Percentiles rank a stretch among this genome's conserved stretches.
Evolutionary conservation across 257 asterid species (phyloP).

Genomic region (Penstemon newberryi): DNA sequence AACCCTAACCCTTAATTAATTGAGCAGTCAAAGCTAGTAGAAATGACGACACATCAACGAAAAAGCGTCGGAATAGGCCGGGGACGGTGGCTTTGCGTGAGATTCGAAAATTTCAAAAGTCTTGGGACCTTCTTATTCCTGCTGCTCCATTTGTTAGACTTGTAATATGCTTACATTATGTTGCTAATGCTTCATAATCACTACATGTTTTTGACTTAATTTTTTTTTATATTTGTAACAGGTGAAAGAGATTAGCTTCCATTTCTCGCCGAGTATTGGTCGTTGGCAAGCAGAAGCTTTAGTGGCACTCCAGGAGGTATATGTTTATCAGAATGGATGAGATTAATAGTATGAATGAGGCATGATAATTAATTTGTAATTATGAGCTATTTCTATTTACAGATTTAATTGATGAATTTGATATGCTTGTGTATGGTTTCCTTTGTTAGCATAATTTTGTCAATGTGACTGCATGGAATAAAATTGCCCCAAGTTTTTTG

Average conservation of each 20-base stretch:
- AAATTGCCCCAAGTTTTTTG: too few species aligned
- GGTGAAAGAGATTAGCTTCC: slow-evolving; percentile 74
- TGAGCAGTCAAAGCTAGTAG: slow-evolving; percentile 39
- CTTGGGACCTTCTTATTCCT: slow-evolving; percentile 66
- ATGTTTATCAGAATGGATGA: slow-evolving; percentile 11
- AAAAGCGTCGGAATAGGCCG: slow-evolving; percentile 52
- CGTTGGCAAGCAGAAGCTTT: slow-evolving; percentile 97
- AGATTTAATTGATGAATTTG: neutral
- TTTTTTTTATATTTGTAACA: slow-evolving; percentile 29
- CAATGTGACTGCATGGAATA: too few species aligned
- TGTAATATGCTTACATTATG: neutral
- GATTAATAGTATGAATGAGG: neutral
- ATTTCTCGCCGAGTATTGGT: slow-evolving; percentile 43
- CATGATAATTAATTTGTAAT: neutral
- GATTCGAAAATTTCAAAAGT: slow-evolving; percentile 75
- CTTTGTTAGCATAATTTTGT: neutral
- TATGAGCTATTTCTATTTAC: neutral
- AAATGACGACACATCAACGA: slow-evolving; percentile 29
- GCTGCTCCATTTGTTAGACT: slow-evolving; percentile 78
- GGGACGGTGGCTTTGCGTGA: slow-evolving; percentile 84
- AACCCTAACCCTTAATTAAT: slow-evolving; percentile 44
- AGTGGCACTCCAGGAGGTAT: slow-evolving; percentile 92
- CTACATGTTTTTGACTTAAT: too few species aligned
- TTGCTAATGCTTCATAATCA: neutral
- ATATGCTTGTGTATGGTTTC: neutral